Base-by-base conservation (phyloP, 1,284 basidiomycete species). In the Sanghuangporus baumii region DNA sequence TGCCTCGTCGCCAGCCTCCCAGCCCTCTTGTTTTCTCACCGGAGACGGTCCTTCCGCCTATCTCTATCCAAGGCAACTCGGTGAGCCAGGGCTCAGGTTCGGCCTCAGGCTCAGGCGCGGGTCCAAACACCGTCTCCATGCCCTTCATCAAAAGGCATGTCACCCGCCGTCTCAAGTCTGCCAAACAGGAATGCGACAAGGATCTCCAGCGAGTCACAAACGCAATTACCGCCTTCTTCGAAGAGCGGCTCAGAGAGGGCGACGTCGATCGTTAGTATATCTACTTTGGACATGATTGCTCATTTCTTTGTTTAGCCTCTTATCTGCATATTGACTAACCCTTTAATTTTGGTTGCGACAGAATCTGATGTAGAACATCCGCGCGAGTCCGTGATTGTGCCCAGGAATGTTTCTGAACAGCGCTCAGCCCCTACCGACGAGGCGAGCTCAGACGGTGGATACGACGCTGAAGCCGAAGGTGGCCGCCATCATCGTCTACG, bases 151-250 rank as follows among this genome's bases (percentile, higher is more conserved):
- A 93, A 61, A 86, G 94, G 64, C 96, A 98, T 78, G 93, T 98
- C 70, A 93, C 92, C 55, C 87, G 94, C 69, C 89, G 96, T 61
- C 87, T 98, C 73, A 91, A 91, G 74, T 89, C 89, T 0, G 95
- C 96, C 63, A 99, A 99, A 79, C 87, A 91, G 60, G 91, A 93
- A 68, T 99, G 96, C 79, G 95, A 99, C 82, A 91, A 91, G 76
- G 94, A 97, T 71, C 84, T 99, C 11, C 87, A 89, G 71, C 89
- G 93, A 69, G 92, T 98, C 70, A 92, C 96, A 60, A 89, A 92
- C 72, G 92, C 88, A 63, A 95, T 99, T 79, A 96, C 96, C 65
- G 77, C 86, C 36, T 98, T 94, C 76, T 97, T 98, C 68, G 96
- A 99, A 76, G 89, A 94, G 70, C 85, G 89, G 67, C 82, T 96